Evolutionary conservation across 176 grass and related monocot species (phyloP), one percentile per base, ranked within the genome.

Genomic region (Zoysia pacifica): DNA sequence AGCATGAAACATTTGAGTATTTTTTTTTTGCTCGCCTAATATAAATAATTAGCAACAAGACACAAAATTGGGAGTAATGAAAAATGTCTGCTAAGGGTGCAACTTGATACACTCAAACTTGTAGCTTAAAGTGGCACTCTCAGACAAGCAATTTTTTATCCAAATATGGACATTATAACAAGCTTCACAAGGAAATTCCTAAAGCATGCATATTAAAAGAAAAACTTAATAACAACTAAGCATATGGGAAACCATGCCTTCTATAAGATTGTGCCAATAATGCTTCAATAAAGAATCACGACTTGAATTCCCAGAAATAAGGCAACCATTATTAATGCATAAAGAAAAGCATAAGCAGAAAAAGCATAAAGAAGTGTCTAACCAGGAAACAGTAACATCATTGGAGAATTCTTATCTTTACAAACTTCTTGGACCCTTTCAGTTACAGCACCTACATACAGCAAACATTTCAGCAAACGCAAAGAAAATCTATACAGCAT

Each of bases 341-440:
- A 47, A 77, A 28, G 28, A 28, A 66, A 40, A 16, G 4, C 47
- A 35, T 9, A 62, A 16, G 38, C 10, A 43, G 70, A 81, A 6
- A 75, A 28, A 28, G 28, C 28, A 28, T 28, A 28, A 28, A 28
- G 28, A 28, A 28, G 28, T 28, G 28, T 28, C 81, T 82, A 74
- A 97, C 94, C 94, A 74, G 94, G 94, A 81, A 94, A 97, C 40
- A 97, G 77, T 15, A 97, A 84, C 85, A 97, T 92, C 89, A 92
- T 90, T 44, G 94, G 85, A 67, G 41, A 84, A 79, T 86, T 73
- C 65, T 94, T 83, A 58, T 90, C 79, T 85, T 81, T 69, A 73
- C 81, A 86, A 86, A 82, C 87, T 64, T 92, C 80, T 58, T 72
- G 72, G 65, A 97, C 53, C 83, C 94, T 97, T 86, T 94, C 85